These are phyloP conservation scores for Cenchrus purpureus DNA, from an alignment of 176 grass and related monocot species.

Conservation along the genomic window DNA sequence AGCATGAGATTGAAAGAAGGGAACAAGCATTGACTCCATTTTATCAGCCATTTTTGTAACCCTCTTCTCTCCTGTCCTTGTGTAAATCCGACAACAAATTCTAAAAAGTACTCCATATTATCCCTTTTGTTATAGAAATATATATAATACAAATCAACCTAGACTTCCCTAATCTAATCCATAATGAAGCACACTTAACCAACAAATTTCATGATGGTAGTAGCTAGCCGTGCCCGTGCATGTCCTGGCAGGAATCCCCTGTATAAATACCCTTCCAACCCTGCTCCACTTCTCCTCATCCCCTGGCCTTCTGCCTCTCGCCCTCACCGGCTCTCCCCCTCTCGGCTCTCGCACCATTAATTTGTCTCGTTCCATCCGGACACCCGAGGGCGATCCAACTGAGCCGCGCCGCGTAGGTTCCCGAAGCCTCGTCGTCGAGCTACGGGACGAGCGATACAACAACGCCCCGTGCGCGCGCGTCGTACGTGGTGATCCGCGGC, in stretches of 20 bases:
- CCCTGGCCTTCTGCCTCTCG: neutral
- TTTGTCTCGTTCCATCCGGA: constrained; percentile 9
- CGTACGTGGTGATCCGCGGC: constrained; percentile 20
- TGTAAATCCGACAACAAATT: constrained; percentile 29
- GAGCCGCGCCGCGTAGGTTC: neutral
- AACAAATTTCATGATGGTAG: neutral
- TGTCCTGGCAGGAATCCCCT: neutral
- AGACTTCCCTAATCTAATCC: constrained; percentile 16
- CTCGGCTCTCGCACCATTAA: neutral
- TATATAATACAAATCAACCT: neutral
- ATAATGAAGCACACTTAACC: neutral
- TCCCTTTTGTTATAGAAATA: neutral
- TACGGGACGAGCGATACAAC: constrained; percentile 30
- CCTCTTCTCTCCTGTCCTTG: neutral
- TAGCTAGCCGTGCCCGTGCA: neutral
- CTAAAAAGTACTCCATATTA: neutral
- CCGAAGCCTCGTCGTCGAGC: constrained; percentile 16
- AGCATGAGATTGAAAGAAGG: neutral
- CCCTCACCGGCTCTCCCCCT: neutral
- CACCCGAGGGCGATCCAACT: constrained; percentile 29
- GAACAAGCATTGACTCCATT: neutral
- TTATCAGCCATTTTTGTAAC: neutral
- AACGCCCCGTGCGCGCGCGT: constrained; percentile 35
- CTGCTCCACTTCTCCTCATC: constrained; percentile 30
- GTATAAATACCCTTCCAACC: constrained; percentile 31